phyloP scores from a whole-genome alignment of 768 basidiomycete genomes.

The Galerina marginata region DNA sequence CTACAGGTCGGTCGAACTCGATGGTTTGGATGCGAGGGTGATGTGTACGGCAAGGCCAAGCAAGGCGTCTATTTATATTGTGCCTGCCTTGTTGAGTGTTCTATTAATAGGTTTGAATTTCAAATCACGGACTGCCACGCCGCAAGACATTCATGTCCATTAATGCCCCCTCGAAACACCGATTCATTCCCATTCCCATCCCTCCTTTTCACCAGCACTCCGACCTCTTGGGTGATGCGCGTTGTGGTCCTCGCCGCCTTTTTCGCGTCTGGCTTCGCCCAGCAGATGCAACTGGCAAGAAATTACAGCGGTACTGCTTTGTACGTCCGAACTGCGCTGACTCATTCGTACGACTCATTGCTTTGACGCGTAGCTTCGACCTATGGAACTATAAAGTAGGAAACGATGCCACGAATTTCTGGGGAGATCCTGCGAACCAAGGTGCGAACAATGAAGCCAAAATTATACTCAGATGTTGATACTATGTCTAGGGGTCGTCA shows the following conservation, averaged over 20 bases:
- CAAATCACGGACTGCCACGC: no score
- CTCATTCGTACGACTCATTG: not conserved
- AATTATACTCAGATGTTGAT: not conserved
- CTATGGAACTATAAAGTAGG: slow-evolving; percentile 17
- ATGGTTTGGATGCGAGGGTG: no score
- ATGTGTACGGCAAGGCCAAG: no score
- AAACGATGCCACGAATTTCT: slow-evolving; percentile 14
- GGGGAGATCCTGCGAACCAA: slow-evolving; percentile 8
- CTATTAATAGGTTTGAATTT: no score
- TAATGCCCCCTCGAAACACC: no score
- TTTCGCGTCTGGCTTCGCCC: slow-evolving; percentile 1
- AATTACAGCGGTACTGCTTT: slow-evolving; percentile 13
- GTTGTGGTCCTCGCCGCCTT: not conserved
- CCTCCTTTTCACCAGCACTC: no score
- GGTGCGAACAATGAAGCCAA: not conserved
- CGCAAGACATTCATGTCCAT: no score
- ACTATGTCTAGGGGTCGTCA: slow-evolving; percentile 4
- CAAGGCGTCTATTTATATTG: no score
- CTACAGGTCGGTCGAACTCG: no score
- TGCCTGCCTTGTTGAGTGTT: no score
- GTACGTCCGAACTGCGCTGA: not conserved
- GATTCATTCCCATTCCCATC: no score
- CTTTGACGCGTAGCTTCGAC: slow-evolving; percentile 7
- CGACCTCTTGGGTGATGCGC: not conserved
- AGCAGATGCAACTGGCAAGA: slow-evolving; percentile 8